A percentile compares a stretch with the other conserved stretches of the same genome.
Evolutionary conservation across 2,329 filamentous ascomycete species (phyloP).

Genomic region (Aspergillus fijiensis): DNA sequence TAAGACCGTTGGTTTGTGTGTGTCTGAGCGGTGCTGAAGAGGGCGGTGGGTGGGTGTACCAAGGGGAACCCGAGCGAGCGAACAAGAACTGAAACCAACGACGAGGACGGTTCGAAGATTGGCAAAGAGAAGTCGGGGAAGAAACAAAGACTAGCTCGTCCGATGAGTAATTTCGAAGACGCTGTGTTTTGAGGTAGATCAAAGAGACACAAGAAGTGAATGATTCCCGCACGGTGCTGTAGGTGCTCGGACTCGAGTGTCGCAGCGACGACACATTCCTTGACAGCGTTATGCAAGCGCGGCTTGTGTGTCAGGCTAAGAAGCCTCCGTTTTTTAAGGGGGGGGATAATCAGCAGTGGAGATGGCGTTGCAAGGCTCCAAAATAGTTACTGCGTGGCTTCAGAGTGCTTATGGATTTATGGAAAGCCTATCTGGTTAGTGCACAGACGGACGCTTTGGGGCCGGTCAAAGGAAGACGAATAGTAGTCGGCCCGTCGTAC

Average conservation of each 20-base stretch:
- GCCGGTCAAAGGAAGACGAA: neutral
- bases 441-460: slow-evolving; percentile 8
- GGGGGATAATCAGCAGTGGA: slow-evolving; percentile 20
- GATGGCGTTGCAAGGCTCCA: slow-evolving; percentile 23
- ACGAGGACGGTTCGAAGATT: neutral
- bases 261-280: slow-evolving; percentile 26
- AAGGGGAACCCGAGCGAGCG: neutral
- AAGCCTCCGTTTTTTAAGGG: slow-evolving; percentile 24
- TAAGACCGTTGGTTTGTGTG: slow-evolving; percentile 3
- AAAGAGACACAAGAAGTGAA: slow-evolving; percentile 13
- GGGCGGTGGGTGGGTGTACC: slow-evolving; percentile 17
- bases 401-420: slow-evolving; percentile 14
- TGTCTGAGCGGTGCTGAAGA: slow-evolving; percentile 8
- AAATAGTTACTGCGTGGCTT: slow-evolving; percentile 20
- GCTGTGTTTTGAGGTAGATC: slow-evolving; percentile 8
- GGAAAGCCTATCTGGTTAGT: slow-evolving; percentile 17
- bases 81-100: neutral
- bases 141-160: slow-evolving; percentile 1
- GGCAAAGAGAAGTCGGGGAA: neutral
- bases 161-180: slow-evolving; percentile 6
- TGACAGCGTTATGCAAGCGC: slow-evolving; percentile 30
- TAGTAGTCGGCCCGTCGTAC: neutral
- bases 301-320: slow-evolving; percentile 30
- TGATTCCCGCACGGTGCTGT: slow-evolving; percentile 21
- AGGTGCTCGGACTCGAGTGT: slow-evolving; percentile 22